These are phyloP conservation scores for Hordeum marinum DNA, from an alignment of 176 grass and related monocot genomes.

Conservation along the genomic window DNA sequence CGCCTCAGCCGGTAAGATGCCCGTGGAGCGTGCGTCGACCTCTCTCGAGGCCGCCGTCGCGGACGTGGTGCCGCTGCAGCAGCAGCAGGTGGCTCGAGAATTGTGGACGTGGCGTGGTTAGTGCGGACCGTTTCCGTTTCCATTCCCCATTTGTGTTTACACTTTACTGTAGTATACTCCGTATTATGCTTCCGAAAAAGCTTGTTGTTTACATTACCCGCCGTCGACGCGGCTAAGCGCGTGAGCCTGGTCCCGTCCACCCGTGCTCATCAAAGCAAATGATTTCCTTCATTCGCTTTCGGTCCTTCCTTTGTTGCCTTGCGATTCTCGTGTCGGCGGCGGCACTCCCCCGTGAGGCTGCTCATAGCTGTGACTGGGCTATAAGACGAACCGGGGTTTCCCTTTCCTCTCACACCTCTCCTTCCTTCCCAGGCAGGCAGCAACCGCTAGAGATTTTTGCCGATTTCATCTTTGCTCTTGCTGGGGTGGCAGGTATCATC, in stretches of 20 bases:
- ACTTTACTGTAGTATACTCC: no score
- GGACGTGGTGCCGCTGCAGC: neutral
- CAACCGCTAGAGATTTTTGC: no score
- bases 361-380: no score
- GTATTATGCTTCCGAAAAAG: neutral
- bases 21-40: neutral
- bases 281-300: conserved; percentile 19
- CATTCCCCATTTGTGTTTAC: neutral
- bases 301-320: neutral
- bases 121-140: neutral
- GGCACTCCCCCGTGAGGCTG: no score
- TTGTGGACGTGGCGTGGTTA: neutral
- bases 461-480: neutral
- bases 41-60: neutral
- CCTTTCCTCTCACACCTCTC: neutral
- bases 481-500: neutral
- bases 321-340: conserved; percentile 25
- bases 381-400: no score
- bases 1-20: conserved; percentile 22
- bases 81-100: neutral
- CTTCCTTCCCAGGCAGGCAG: neutral
- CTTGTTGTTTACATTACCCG: no score
- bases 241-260: neutral
- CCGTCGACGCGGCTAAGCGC: neutral
- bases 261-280: neutral